A percentile compares a stretch with the other conserved stretches of the same genome.
Conservation (phyloP, 306 rosid genomes). For the Bauhinia variegata region DNA sequence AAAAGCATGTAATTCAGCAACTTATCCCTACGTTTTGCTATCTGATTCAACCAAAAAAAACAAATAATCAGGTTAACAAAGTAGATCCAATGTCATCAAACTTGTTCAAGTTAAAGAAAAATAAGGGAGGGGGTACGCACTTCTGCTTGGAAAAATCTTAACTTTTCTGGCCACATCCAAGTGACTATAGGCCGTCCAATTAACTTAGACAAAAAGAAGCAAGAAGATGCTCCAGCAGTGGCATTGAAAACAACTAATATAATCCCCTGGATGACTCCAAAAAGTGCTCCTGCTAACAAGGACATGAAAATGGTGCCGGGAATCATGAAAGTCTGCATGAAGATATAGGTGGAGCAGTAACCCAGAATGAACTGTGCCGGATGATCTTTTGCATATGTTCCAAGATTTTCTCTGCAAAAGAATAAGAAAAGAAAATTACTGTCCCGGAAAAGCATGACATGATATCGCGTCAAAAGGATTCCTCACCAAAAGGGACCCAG, state of each 20-base stretch:
- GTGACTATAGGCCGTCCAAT: conserved; percentile 86
- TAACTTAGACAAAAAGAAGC: conserved; percentile 87
- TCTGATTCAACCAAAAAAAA: conserved; percentile 47
- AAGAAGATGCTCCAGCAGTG: conserved; percentile 90
- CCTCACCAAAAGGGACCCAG: not conserved
- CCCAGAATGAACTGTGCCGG: conserved; percentile 84
- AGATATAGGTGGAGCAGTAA: conserved; percentile 91
- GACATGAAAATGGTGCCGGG: conserved; percentile 98
- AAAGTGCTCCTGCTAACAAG: conserved; percentile 95
- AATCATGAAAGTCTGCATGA: conserved; percentile 99
- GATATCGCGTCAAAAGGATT: no score
- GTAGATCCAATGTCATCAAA: not conserved
- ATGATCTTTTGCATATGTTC: conserved; percentile 60
- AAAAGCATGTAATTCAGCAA: conserved; percentile 97
- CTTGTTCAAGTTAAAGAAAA: not conserved
- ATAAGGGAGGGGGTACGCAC: conserved; percentile 40
- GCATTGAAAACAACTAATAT: conserved; percentile 85
- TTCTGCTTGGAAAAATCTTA: conserved; percentile 91
- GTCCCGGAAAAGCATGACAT: not conserved
- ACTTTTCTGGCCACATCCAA: conserved; percentile 93
- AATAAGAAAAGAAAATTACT: not conserved
- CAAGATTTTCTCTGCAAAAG: conserved; percentile 66
- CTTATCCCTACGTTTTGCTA: conserved; percentile 88
- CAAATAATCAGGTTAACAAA: conserved; percentile 15
- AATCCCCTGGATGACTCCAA: conserved; percentile 79